These are phyloP conservation scores for Mycena crocata DNA, from an alignment of 768 basidiomycete species.

Conservation along the genomic window DNA sequence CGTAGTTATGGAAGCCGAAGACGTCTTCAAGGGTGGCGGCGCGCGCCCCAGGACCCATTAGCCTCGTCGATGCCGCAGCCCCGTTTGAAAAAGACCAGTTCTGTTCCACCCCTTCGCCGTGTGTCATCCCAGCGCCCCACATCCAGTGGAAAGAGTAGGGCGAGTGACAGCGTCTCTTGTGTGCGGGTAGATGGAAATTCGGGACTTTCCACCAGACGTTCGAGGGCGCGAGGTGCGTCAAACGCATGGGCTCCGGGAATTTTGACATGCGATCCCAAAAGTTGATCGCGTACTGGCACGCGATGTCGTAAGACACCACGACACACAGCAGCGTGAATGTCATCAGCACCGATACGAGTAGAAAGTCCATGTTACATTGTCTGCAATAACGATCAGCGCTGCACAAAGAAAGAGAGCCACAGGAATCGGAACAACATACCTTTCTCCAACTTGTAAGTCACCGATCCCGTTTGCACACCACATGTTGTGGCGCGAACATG, in stretches of 20 bases:
- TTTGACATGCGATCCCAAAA: neutral
- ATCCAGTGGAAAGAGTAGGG: constrained; percentile 16
- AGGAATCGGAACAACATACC: too few species aligned
- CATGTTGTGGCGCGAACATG: constrained; percentile 17
- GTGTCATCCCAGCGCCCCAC: constrained; percentile 10
- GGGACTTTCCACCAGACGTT: constrained; percentile 25
- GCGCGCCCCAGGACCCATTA: neutral
- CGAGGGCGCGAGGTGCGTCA: neutral
- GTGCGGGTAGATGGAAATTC: constrained; percentile 12
- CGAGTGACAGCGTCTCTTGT: constrained; percentile 9
- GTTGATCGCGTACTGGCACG: constrained; percentile 12
- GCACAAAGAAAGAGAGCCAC: too few species aligned
- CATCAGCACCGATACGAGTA: neutral
- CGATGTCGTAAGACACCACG: constrained; percentile 26
- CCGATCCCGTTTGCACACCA: constrained; percentile 23
- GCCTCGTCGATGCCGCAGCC: neutral
- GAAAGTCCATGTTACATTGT: constrained; percentile 32
- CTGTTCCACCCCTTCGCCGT: constrained; percentile 13
- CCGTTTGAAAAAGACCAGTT: constrained; percentile 17
- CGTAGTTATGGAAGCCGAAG: neutral
- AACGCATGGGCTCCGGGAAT: neutral
- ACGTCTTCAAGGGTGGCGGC: constrained; percentile 15
- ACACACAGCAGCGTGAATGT: neutral
- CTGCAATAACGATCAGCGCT: too few species aligned
- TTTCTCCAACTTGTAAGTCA: too few species aligned